These are phyloP conservation scores for Lolium perenne DNA, from an alignment of 176 grass and related monocot species.

Conservation along the genomic window DNA sequence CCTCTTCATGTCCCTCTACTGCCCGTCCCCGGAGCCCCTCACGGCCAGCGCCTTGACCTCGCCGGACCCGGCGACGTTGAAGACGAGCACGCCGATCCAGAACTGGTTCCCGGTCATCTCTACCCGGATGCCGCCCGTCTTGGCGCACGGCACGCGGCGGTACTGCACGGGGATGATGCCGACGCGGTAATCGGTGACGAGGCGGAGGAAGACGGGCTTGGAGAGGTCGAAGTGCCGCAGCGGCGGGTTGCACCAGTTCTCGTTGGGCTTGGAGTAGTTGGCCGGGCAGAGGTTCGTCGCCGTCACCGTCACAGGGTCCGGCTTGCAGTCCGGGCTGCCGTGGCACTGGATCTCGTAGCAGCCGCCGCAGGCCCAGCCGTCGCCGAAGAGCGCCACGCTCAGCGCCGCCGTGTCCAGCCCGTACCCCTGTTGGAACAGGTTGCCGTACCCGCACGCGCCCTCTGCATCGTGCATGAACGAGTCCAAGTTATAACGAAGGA, in stretches of 20 bases:
- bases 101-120: slow-evolving; percentile 43
- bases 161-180: slow-evolving; percentile 68
- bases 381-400: slow-evolving; percentile 51
- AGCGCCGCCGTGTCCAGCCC: slow-evolving; percentile 44
- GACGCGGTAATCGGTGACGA: slow-evolving; percentile 43
- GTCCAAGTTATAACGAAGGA: background rate
- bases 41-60: slow-evolving; percentile 33
- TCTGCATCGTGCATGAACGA: background rate
- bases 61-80: slow-evolving; percentile 53
- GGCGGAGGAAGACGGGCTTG: slow-evolving; percentile 48
- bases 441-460: slow-evolving; percentile 19
- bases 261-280: slow-evolving; percentile 44
- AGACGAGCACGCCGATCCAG: slow-evolving; percentile 46
- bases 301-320: slow-evolving; percentile 42
- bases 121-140: slow-evolving; percentile 54
- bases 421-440: slow-evolving; percentile 26
- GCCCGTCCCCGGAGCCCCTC: slow-evolving; percentile 35
- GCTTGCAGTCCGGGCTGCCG: slow-evolving; percentile 28
- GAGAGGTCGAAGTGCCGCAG: slow-evolving; percentile 64
- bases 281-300: slow-evolving; percentile 66
- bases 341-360: slow-evolving; percentile 59
- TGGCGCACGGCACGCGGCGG: slow-evolving; percentile 58
- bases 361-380: slow-evolving; percentile 45
- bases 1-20: slow-evolving; percentile 46
- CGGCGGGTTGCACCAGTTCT: slow-evolving; percentile 67